Percentiles rank a stretch among this genome's conserved stretches.
phyloP scores from a whole-genome alignment of 805 yeast genomes.

The Cyberlindnera nakhonratchasimensis region DNA sequence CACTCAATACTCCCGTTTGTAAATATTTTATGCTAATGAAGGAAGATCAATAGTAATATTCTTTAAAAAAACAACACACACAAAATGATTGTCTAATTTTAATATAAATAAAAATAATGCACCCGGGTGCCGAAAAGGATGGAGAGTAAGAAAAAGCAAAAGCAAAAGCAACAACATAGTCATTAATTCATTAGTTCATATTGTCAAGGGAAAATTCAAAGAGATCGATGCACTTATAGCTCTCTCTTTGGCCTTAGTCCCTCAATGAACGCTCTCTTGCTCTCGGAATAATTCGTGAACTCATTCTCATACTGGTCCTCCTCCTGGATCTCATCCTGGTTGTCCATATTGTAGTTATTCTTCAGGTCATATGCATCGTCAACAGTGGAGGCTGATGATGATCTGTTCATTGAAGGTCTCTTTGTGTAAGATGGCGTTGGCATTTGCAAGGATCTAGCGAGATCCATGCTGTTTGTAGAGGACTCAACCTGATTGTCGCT shows the following conservation, averaged over 20 bases:
- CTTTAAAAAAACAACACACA: too few relatives aligned
- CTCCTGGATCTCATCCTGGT: conserved; percentile 35
- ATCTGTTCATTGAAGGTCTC: conserved; percentile 14
- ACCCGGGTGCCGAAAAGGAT: neutral
- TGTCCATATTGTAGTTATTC: conserved; percentile 31
- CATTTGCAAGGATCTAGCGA: conserved; percentile 26
- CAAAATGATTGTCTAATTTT: too few relatives aligned
- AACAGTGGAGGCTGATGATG: conserved; percentile 15
- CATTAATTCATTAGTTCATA: neutral
- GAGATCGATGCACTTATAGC: neutral
- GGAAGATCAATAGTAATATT: too few relatives aligned
- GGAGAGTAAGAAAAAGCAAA: neutral
- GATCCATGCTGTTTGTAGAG: conserved; percentile 15
- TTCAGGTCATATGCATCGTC: conserved; percentile 29
- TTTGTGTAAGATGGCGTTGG: conserved; percentile 27
- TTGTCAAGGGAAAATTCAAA: too few relatives aligned
- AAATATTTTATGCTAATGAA: too few relatives aligned
- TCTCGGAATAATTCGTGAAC: conserved; percentile 42
- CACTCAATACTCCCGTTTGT: too few relatives aligned
- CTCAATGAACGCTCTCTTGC: conserved; percentile 39
- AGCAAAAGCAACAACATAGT: neutral
- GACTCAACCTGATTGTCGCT: conserved; percentile 9
- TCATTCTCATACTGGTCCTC: conserved; percentile 45
- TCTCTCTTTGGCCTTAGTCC: conserved; percentile 36
- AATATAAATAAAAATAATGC: too few relatives aligned